A percentile compares a stretch with the other conserved stretches of the same genome.
Evolutionary conservation across 805 yeast species (phyloP).

Genomic region (Brettanomyces sp.): DNA sequence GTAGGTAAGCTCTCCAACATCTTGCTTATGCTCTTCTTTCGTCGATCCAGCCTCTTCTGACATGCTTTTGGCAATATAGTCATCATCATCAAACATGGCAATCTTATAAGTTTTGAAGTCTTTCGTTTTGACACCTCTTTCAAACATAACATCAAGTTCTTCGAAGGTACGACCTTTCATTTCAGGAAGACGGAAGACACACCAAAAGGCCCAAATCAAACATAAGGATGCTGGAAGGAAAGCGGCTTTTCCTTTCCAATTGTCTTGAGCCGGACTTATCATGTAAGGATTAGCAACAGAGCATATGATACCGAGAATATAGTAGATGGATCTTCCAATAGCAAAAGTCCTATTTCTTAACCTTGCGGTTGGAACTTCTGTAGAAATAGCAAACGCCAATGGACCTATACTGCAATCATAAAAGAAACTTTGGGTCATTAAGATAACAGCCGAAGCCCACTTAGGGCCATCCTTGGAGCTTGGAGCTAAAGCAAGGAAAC

Average conservation of each 20-base stretch:
- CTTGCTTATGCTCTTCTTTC: not conserved
- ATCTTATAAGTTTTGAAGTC: slow-evolving; percentile 15
- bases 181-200: slow-evolving; percentile 49
- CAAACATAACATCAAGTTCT: slow-evolving; percentile 50
- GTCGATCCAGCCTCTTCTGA: not conserved
- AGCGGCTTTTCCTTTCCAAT: slow-evolving; percentile 42
- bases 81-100: not conserved
- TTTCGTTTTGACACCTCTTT: slow-evolving; percentile 22
- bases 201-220: slow-evolving; percentile 28
- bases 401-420: slow-evolving; percentile 25
- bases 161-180: slow-evolving; percentile 49
- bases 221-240: slow-evolving; percentile 36
- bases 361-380: slow-evolving; percentile 31
- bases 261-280: slow-evolving; percentile 37
- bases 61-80: too few relatives aligned
- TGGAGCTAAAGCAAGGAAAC: slow-evolving; percentile 17
- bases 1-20: too few relatives aligned
- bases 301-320: slow-evolving; percentile 25
- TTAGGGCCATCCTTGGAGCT: slow-evolving; percentile 17
- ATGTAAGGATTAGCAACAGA: slow-evolving; percentile 37
- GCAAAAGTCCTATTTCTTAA: slow-evolving; percentile 34
- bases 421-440: slow-evolving; percentile 14
- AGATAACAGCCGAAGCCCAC: slow-evolving; percentile 20
- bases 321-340: slow-evolving; percentile 23
- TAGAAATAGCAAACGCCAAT: slow-evolving; percentile 19